Evolutionary conservation across 2,329 filamentous ascomycete species (phyloP), one percentile per base, ranked within the genome.

Genomic region (Onygena corvina): DNA sequence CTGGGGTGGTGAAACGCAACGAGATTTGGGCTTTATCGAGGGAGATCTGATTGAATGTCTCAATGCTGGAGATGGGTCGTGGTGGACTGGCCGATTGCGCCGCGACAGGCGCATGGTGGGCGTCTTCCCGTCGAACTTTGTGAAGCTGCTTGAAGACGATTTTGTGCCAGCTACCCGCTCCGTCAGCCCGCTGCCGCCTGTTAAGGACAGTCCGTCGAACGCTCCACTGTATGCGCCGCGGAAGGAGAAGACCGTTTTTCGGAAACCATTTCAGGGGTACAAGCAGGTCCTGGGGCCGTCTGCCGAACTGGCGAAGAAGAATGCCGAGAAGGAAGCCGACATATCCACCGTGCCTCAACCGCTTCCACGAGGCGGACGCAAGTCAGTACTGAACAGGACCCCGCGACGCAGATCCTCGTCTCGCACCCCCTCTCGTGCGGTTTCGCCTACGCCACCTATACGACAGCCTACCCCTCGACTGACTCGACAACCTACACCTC

Each of bases 21-120:
- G 84, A 65, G 92, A 98, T 64, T 76, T 98, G 51, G 92, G 92
- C 12, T 98, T 98, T 67, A 84, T 98, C 58, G 92, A 98, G 67
- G 92, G 92, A 55, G 92, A 98, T 68, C 70, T 98, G 57, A 98
- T 98, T 65, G 92, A 98, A 77, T 95, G 90, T 62, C 75, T 98
- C 48, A 98, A 98, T 65, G 92, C 92, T 16, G 92, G 92, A 55
- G 92, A 98, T 69, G 92, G 92, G 47, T 89, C 86, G 42, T 98
- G 92, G 92, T 98, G 92, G 92, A 94, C 89, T 69, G 92, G 92
- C 44, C 80, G 90, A 55, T 70, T 98, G 62, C 86, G 83, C 62
- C 80, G 92, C 58, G 92, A 98, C 68, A 83, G 85, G 65, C 81
- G 89, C 61, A 88, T 90, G 60, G 83, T 95, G 60, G 92, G 92